Conservation (phyloP, 192 early-diverging fungal genomes). For the Piromyces finnis region DNA sequence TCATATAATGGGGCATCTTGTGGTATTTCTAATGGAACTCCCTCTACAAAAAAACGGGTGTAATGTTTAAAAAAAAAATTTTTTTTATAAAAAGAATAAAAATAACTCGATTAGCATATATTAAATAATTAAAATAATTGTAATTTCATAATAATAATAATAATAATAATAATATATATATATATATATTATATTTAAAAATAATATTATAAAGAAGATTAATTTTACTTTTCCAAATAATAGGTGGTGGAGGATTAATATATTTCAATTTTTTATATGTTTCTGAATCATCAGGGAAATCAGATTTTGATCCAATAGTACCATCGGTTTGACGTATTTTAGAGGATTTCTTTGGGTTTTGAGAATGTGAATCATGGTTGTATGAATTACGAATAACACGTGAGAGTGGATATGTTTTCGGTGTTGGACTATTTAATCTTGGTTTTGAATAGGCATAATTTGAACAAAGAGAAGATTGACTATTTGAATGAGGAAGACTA, state of each 20-base stretch:
- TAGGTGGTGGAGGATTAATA: not conserved
- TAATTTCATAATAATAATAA: no score
- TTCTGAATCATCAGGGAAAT: not conserved
- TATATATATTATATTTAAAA: not conserved
- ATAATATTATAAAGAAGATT: no score
- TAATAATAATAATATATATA: not conserved
- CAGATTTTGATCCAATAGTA: not conserved
- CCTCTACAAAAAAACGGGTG: no score
- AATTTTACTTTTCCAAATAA: not conserved
- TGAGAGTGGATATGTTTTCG: not conserved
- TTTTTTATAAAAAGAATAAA: no score
- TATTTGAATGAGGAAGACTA: not conserved
- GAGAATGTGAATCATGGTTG: no score
- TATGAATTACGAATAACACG: not conserved
- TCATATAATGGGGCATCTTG: not conserved
- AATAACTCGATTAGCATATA: no score
- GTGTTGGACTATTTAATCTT: not conserved
- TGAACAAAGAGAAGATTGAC: not conserved
- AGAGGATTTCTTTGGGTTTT: no score
- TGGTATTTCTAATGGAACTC: not conserved
- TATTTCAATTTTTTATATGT: not conserved
- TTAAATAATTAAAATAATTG: no score
- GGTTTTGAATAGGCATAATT: not conserved
- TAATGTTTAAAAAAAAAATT: no score
- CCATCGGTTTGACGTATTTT: not conserved